Evolutionary conservation across 768 basidiomycete species (phyloP).

Genomic region (Collybiopsis luxurians): DNA sequence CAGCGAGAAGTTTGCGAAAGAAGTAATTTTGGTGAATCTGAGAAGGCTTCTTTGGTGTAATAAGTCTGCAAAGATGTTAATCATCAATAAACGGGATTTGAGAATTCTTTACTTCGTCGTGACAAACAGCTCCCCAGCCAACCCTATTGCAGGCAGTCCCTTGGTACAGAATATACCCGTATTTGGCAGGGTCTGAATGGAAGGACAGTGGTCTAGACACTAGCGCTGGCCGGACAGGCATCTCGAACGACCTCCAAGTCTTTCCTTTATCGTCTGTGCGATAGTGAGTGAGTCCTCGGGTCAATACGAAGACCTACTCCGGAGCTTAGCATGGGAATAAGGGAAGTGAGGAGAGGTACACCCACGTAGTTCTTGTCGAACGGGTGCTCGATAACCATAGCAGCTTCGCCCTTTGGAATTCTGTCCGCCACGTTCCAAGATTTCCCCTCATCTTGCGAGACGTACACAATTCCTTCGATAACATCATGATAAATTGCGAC

Average conservation of each 20-base stretch:
- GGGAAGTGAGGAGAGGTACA: constrained; percentile 8
- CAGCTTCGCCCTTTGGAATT: constrained; percentile 55
- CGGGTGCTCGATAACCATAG: constrained; percentile 84
- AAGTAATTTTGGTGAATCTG: constrained; percentile 53
- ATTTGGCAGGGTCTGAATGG: constrained; percentile 73
- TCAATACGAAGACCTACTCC: constrained; percentile 81
- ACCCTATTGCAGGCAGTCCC: constrained; percentile 58
- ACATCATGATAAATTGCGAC: constrained; percentile 81
- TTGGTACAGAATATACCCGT: constrained; percentile 76
- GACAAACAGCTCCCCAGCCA: constrained; percentile 59
- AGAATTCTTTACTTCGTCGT: constrained; percentile 60
- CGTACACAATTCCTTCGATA: constrained; percentile 60
- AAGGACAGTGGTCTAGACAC: constrained; percentile 75
- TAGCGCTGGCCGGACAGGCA: constrained; percentile 57
- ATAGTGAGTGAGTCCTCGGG: constrained; percentile 74
- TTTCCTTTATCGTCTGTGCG: constrained; percentile 85
- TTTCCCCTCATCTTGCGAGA: constrained; percentile 89
- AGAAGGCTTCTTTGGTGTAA: constrained; percentile 85
- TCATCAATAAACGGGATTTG: constrained; percentile 3
- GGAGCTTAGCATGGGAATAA: background rate
- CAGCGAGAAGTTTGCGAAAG: constrained; percentile 74
- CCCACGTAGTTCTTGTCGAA: constrained; percentile 64
- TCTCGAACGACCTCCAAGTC: constrained; percentile 81
- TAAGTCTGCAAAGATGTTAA: constrained; percentile 58
- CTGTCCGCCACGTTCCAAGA: constrained; percentile 48